These are phyloP conservation scores for Russula griseocarnosa DNA, from an alignment of 768 basidiomycete genomes.

Conservation along the genomic window DNA sequence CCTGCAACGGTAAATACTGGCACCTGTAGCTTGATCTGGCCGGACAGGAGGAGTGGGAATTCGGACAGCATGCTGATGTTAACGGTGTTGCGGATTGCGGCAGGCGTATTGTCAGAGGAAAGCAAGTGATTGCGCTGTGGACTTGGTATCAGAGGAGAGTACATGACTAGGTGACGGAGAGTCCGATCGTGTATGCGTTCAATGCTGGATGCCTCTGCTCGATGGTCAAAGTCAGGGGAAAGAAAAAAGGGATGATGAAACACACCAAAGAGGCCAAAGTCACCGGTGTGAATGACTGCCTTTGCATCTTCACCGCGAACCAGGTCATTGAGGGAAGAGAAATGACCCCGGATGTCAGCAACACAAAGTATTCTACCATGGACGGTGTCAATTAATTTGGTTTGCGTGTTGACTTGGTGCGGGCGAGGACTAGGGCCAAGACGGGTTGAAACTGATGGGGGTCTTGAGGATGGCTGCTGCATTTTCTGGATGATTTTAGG, in stretches of 20 bases:
- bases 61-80: slow-evolving; percentile 83
- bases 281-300: slow-evolving; percentile 95
- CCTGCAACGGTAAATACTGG: slow-evolving; percentile 98
- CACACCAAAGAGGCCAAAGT: slow-evolving; percentile 96
- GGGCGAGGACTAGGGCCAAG: slow-evolving; percentile 55
- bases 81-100: slow-evolving; percentile 67
- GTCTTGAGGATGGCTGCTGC: slow-evolving; percentile 52
- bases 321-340: slow-evolving; percentile 85
- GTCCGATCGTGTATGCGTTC: slow-evolving; percentile 93
- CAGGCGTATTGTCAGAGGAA: slow-evolving; percentile 61
- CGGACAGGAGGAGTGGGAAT: slow-evolving; percentile 86
- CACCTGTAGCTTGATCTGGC: slow-evolving; percentile 84
- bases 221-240: slow-evolving; percentile 19
- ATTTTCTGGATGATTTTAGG: slow-evolving; percentile 32
- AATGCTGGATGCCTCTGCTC: slow-evolving; percentile 68
- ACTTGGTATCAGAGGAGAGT: slow-evolving; percentile 89
- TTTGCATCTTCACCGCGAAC: slow-evolving; percentile 84
- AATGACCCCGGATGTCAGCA: slow-evolving; percentile 87
- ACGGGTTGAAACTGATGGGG: slow-evolving; percentile 58
- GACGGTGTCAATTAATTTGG: slow-evolving; percentile 71
- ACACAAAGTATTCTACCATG: slow-evolving; percentile 90
- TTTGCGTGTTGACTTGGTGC: slow-evolving; percentile 65
- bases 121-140: slow-evolving; percentile 78
- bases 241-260: not conserved
- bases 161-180: slow-evolving; percentile 91